phyloP scores from a whole-genome alignment of 176 grass and related monocot genomes.

The Aegilops longissima region DNA sequence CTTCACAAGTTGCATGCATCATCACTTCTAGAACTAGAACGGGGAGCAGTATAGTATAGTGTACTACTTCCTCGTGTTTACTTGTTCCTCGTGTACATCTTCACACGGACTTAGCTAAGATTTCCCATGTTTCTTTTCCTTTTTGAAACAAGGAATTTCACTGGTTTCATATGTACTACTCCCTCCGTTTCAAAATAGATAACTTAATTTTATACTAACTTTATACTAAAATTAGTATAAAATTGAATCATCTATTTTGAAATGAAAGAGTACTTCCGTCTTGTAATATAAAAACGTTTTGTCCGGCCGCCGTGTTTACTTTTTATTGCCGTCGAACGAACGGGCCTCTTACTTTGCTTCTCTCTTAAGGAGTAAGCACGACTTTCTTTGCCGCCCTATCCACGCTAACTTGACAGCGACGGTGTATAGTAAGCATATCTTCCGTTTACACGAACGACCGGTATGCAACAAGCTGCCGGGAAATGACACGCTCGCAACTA shows the following conservation, averaged over 20 bases:
- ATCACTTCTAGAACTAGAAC: constrained; percentile 24
- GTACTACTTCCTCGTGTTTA: constrained; percentile 2
- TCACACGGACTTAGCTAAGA: too few species aligned
- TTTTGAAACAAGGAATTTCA: too few species aligned
- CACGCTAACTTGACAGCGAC: constrained; percentile 25
- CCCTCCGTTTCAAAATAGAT: too few species aligned
- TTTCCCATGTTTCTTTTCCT: too few species aligned
- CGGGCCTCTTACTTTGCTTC: neutral
- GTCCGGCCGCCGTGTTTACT: constrained; percentile 27
- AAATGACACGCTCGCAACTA: too few species aligned
- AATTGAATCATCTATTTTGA: too few species aligned
- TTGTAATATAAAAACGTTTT: neutral
- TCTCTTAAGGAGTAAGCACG: neutral
- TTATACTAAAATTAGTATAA: too few species aligned
- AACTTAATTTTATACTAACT: too few species aligned
- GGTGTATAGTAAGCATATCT: neutral
- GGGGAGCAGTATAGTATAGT: too few species aligned
- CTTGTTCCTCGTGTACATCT: neutral
- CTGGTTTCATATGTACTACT: too few species aligned
- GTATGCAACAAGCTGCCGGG: neutral
- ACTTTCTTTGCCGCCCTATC: constrained; percentile 27
- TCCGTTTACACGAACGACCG: neutral
- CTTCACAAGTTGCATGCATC: neutral
- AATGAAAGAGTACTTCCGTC: too few species aligned
- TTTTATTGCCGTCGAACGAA: constrained; percentile 1